Base-by-base conservation (phyloP, 768 basidiomycete species). In the Leccinum variicolor region DNA sequence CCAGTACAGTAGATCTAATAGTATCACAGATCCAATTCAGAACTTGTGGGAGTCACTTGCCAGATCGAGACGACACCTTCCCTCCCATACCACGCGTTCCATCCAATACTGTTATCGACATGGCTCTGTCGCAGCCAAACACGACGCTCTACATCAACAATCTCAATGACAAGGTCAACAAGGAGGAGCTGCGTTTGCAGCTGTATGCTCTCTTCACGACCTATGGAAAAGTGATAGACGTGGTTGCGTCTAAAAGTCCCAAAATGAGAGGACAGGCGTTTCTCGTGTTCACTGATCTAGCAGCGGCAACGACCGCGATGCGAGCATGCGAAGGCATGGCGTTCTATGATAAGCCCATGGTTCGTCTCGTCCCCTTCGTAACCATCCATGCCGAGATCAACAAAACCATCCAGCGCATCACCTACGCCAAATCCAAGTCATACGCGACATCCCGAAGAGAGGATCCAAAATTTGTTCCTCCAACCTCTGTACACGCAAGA, bases 261-360 rank as follows among this genome's bases (percentile, higher is more conserved):
- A 90, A 87, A 73, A 92, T 91, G 87, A 84, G 88, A 62, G 95
- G 94, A 21, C 94, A 97, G 74, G 96, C 96, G 1, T 98, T 97
- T 75, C 86, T 98, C 68, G 94, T 96, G 66, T 98, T 97, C 75
- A 82, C 84, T 52, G 96, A 98, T 76, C 85, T 96, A 51, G 84
- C 91, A 10, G 85, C 87, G 54, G 92, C 94, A 57, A 98, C 96
- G 6, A 84, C 92, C 54, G 96, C 96, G 34, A 82, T 98, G 85
- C 83, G 96, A 50, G 92, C 89, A 48, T 89, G 94, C 69, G 90
- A 93, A 67, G 96, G 96, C 54, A 91, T 96, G 84, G 61, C 84
- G 26, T 96, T 96, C 74, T 97, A 96, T 69, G 90, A 93, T 68
- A 94, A 93, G 68, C 90, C 91, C 26, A 81, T 96, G 75, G 94